phyloP scores from a whole-genome alignment of 768 basidiomycete species.

The Pholiota microspora region DNA sequence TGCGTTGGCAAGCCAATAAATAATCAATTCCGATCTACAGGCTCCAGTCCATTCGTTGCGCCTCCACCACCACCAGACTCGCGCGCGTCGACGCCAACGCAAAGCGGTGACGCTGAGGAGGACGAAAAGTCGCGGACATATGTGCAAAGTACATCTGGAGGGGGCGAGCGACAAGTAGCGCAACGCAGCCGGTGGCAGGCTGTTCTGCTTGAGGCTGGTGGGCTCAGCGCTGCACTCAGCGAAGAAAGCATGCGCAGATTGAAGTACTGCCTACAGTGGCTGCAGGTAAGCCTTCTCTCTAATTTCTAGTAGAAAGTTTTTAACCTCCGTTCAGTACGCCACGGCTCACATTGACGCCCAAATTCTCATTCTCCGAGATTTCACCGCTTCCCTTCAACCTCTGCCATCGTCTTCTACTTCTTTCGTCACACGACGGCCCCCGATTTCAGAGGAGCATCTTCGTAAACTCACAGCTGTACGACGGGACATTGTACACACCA shows the following conservation, averaged over 20 bases:
- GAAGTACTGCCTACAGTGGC: slow-evolving; percentile 85
- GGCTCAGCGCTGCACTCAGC: slow-evolving; percentile 83
- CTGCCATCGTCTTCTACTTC: slow-evolving; percentile 27
- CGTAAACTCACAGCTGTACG: slow-evolving; percentile 74
- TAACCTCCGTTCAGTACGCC: slow-evolving; percentile 58
- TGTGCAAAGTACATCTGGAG: slow-evolving; percentile 1
- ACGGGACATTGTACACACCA: slow-evolving; percentile 82
- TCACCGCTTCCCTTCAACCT: slow-evolving; percentile 70
- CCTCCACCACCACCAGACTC: slow-evolving; percentile 30
- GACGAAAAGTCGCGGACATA: neutral
- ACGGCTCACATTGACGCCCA: slow-evolving; percentile 86
- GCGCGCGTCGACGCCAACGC: slow-evolving; percentile 16
- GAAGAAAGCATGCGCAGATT: slow-evolving; percentile 88
- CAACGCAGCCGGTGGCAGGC: slow-evolving; percentile 85
- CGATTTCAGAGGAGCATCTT: slow-evolving; percentile 26
- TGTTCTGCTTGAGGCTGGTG: slow-evolving; percentile 82
- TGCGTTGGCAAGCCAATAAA: no score
- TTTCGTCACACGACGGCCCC: slow-evolving; percentile 17
- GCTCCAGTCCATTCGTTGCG: slow-evolving; percentile 30
- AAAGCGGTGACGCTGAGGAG: slow-evolving; percentile 11
- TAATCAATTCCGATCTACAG: no score
- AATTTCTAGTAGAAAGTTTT: neutral
- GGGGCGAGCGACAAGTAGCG: slow-evolving; percentile 51
- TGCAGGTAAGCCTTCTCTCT: slow-evolving; percentile 55
- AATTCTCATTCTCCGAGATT: slow-evolving; percentile 79